Base-by-base conservation (phyloP, 345 rosid species). In the Microcos paniculata region DNA sequence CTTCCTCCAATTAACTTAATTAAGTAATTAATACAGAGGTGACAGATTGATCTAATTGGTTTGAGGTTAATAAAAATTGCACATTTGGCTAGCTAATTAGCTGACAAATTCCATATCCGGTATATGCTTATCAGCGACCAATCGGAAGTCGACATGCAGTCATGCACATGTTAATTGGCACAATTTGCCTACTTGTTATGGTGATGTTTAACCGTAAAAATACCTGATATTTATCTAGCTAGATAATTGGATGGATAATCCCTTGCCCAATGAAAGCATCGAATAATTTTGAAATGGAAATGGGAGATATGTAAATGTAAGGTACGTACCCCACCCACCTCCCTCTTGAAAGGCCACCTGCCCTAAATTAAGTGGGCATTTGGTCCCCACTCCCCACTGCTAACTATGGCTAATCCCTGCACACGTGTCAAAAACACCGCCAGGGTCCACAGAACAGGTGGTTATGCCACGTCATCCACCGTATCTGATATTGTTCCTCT, bases 401-500 rank as follows among this genome's bases (percentile, higher is more conserved):
- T 4, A 46, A 1, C 38, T 6, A 6, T 48, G 26, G 35, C 58
- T 48, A 28, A 19, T 48, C 15, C 56, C n/a, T n/a, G n/a, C n/a
- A 16, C 33, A 68, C 42, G 13, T 68, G 72, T 48, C 53, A 35
- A 10, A 13, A 68, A 68, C 42, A 68, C 57, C 24, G 57, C 10
- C 42, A 48, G 15, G 24, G 43, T 55, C 40, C 26, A 12, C 30
- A 9, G 6, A 26, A 21, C 80, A 76, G 77, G 73, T 82, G 77
- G 55, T 28, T 51, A 51, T 10, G 67, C 83, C 86, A 82, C 70
- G 40, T 71, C 82, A 78, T 55, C 78, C 76, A 38, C 64, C 74
- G 57, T 57, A 76, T 79, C 80, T 13, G 49, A 72, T 70, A 56
- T 79, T 75, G 59, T 11, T 62, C n/a, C 0, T 6, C 59, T 23